Base-by-base conservation (phyloP, 305 asterid genomes). In the Solanum hybrid region DNA sequence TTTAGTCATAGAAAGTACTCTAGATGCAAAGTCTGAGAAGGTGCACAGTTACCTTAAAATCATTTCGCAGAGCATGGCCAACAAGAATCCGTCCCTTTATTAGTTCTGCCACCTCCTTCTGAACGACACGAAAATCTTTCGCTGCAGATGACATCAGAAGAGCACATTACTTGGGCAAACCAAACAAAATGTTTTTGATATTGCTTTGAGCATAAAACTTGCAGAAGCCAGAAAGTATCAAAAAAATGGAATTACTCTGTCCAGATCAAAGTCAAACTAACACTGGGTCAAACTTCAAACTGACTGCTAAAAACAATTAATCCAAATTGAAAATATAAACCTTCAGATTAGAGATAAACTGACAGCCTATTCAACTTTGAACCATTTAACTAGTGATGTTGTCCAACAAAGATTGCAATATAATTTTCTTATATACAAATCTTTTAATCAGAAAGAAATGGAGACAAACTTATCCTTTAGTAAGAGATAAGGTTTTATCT, bases 61-160 rank as follows among this genome's bases (percentile, higher is more conserved):
- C 99, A 92, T 96, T 96, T 92, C 94, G 96, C 90, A 97, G 90
- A 77, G 99, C 99, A 93, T 97, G 99, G 77, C 99, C 99, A 31
- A 96, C 99, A 90, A 97, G 98, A 86, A 93, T 92, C 93, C 90
- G 93, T 90, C 94, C 98, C 87, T 96, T 90, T 79, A 95, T 93
- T 92, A 96, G 91, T 90, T 96, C 99, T 8, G 98, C 98, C 85
- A 97, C 98, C 91, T 94, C 91, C 93, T 87, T 93, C 94, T 96
- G 99, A 90, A 93, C 98, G 77, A 87, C 89, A 36, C 88, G 93
- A 92, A 97, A 97, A 85, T 95, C 93, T 95, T 94, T 96, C 40
- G 98, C 99, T 97, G 96, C 92, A 95, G 89, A 88, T 71, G 32
- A 90, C 77, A 91, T 90, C 60, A 91, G 36, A 91, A 89, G 42